Conservation (phyloP, 257 asterid genomes). For the Leptodermis oblonga region DNA sequence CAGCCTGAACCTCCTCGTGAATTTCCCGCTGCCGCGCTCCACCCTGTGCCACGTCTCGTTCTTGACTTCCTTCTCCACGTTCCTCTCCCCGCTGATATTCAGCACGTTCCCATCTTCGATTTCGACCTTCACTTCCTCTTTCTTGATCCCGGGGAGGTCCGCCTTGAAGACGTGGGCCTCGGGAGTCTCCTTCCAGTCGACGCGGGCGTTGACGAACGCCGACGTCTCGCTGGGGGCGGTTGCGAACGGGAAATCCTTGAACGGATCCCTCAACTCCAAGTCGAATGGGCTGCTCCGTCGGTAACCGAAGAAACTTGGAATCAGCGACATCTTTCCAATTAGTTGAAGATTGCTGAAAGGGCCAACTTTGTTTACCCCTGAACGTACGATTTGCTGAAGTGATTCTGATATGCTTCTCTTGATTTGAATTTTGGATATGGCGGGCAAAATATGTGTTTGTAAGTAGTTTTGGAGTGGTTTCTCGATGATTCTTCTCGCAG, state of each 20-base stretch:
- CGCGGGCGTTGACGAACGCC: constrained; percentile 8
- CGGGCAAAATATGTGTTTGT: not conserved
- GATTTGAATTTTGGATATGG: not conserved
- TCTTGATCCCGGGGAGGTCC: constrained; percentile 20
- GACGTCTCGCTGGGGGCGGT: constrained; percentile 3
- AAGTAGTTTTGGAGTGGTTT: not conserved
- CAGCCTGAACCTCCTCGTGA: constrained; percentile 18
- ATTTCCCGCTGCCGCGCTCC: constrained; percentile 20
- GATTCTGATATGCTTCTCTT: no score
- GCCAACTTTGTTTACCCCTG: not conserved
- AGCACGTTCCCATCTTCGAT: constrained; percentile 10
- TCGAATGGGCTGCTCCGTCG: constrained; percentile 13
- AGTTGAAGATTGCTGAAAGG: not conserved
- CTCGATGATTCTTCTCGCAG: not conserved
- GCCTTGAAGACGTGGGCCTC: constrained; percentile 22
- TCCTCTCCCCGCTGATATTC: constrained; percentile 24
- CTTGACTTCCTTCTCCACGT: constrained; percentile 22
- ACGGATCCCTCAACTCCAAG: constrained; percentile 15
- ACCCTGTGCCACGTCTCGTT: constrained; percentile 20
- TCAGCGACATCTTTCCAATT: constrained; percentile 14
- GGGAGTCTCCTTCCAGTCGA: constrained; percentile 25
- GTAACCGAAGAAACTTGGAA: constrained; percentile 12
- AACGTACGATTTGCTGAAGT: no score
- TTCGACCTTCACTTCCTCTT: constrained; percentile 21
- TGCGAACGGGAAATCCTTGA: constrained; percentile 10